These are phyloP conservation scores for Sugiyamaella lignohabitans DNA, from an alignment of 805 yeast genomes.

Conservation along the genomic window DNA sequence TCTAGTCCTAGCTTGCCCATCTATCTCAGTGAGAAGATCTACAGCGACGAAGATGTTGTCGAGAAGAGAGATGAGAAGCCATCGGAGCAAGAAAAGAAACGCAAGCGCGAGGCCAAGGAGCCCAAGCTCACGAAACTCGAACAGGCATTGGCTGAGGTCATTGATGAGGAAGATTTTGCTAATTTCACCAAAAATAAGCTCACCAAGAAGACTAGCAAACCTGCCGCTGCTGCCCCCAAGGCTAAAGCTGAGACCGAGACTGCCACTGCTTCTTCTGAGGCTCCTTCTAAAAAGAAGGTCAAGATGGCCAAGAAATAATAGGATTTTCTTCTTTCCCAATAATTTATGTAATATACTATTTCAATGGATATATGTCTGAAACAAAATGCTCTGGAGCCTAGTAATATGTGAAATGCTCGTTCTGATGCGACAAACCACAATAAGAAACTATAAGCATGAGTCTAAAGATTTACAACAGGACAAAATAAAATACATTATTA, in stretches of 20 bases:
- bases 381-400: too few relatives aligned
- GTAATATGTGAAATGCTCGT: too few relatives aligned
- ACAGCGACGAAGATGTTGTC: constrained; percentile 43
- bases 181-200: constrained; percentile 23
- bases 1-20: constrained; percentile 81
- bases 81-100: constrained; percentile 23
- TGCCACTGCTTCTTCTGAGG: constrained; percentile 36
- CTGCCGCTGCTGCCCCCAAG: neutral
- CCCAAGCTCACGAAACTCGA: constrained; percentile 55
- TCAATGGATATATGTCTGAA: too few relatives aligned
- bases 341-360: neutral
- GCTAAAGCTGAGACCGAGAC: neutral
- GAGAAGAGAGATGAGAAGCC: constrained; percentile 26
- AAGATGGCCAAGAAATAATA: too few relatives aligned
- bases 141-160: constrained; percentile 75
- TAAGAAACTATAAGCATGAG: too few relatives aligned
- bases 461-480: too few relatives aligned
- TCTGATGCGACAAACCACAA: too few relatives aligned
- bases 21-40: constrained; percentile 55
- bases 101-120: constrained; percentile 25
- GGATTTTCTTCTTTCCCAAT: too few relatives aligned
- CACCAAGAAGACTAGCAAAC: constrained; percentile 2
- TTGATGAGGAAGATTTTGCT: constrained; percentile 62
- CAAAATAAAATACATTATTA: too few relatives aligned
- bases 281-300: constrained; percentile 54